Base-by-base conservation (phyloP, 345 rosid genomes). In the Camelina laxa region DNA sequence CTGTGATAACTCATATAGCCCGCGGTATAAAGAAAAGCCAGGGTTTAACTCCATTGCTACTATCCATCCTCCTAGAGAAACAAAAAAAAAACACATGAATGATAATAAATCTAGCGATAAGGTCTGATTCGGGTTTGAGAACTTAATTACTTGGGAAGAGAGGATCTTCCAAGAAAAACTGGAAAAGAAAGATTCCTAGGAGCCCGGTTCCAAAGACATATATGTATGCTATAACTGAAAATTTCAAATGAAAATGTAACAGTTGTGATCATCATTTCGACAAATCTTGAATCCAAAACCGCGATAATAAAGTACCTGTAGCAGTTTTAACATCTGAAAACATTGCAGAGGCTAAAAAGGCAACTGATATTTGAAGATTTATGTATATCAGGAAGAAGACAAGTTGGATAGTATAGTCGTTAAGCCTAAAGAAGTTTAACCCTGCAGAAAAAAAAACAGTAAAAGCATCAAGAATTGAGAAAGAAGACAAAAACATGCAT, bases 161-260 rank as follows among this genome's bases (percentile, higher is more conserved):
- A 20, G 72, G 9, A 56, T 92, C 97, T 84, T 90, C 79, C 78
- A 92, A 44, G 41, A 90, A 90, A 82, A 73, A 30, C 59, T 92
- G 84, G 51, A 90, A 90, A 65, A 95, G 91, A 81, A 89, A 92
- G 74, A 80, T 84, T 54, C 97, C 97, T 31, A 95, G 69, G 39
- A 95, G 99, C 31, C 98, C 97, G 51, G 97, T 79, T 80, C 90
- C 99, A 75, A 92, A 95, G 64, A 90, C 93, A 21, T 62, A 75
- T 73, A 92, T 88, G 76, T 90, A 90, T 69, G 85, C 88, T 16
- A 86, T 74, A 61, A 90, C 99, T 93, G 89, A 55, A 75, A 55
- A 19, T 47, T 10, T 60, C 27, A 61, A 53, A 27, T 6, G 42
- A 59, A 39, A 12, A 42, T 60, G 17, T 31, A 58, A 47, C 11